Evolutionary conservation across 129 eudicot species (phyloP), one percentile per base, ranked within the genome.

Genomic region (Pulicaria dysenterica): DNA sequence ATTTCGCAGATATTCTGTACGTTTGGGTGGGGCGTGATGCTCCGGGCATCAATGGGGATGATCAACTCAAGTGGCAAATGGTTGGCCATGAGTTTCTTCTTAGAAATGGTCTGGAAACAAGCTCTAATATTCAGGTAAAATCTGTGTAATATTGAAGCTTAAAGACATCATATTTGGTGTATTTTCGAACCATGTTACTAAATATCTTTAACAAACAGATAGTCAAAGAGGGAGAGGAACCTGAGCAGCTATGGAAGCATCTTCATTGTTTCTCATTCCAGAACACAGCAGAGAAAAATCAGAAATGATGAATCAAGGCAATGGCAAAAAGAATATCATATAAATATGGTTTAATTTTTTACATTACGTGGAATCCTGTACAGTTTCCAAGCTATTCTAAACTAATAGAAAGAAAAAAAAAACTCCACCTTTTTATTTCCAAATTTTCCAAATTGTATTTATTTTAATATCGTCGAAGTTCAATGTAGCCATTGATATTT

Each of bases 161-260:
- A 48, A 14, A 58, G 57, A 45, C 34, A 47, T 43, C 39, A 59
- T 11, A 5, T 59, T 40, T 6, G 6, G 55, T 48, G 40, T 67
- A 55, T 58, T 5, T 15, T 76, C 24, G 8, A 60, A 53, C 40
- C 12, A 36, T 70, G 15, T 70, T 70, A 39, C 58, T 77, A 31
- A 77, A 50, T 50, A 40, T 11, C 7, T 9, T 50, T n/a, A 70
- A 24, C 15, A 2, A 53, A 78, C 82, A 78, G 82, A 12, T 78
- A 62, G 77, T 78, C 24, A 78, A 46, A 70, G 82, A 78, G 63
- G 82, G 82, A 8, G 77, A 78, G 9, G 82, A 78, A 70, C 82
- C 82, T 16, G 82, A 78, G 34, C 66, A 70, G 63, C 73, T 78
- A 63, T 78, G 82, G 82, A 78, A 78, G 72, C 82, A 78, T 71